Base-by-base conservation (phyloP, 2,329 filamentous ascomycete genomes). In the Dactylonectria estremocensis region DNA sequence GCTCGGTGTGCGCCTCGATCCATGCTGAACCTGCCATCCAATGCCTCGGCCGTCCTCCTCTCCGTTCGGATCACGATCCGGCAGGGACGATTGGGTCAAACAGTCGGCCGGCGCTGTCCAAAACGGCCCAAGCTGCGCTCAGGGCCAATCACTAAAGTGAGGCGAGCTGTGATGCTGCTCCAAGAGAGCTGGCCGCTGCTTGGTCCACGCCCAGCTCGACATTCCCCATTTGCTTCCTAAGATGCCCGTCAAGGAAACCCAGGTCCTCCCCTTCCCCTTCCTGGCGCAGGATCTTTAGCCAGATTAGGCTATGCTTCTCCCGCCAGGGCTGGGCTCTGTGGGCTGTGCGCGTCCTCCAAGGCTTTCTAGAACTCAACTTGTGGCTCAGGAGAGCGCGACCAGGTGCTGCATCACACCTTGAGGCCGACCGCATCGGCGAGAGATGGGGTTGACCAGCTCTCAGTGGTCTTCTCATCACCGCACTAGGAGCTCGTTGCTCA, bases 111-210 rank as follows among this genome's bases (percentile, higher is more conserved):
- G 72, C 74, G 69, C 74, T 67, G 71, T 76, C 56, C 72, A 74
- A 74, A 73, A 75, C 74, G 72, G 66, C 73, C 67, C 67, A 70
- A 71, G 57, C 67, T 68, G 33, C 71, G 58, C 63, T 62, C 55
- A 72, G 43, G 66, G 28, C 74, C 74, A 76, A 76, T 76, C 74
- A 68, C 66, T 76, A 64, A 50, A 52, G 63, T 72, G 73, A 67
- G 74, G 74, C 74, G 74, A 74, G 65, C 48, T 57, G 61, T 58
- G 69, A 61, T 64, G 61, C 59, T 66, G 64, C 66, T 66, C 67
- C 66, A 72, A 50, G 57, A 73, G 37, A 53, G 60, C 67, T 66
- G 67, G 66, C 61, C 67, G 72, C 48, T 72, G 64, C 64, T 72
- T 67, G 65, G 63, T 64, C 60, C 62, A 52, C 68, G 55, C 70